phyloP scores from a whole-genome alignment of 805 yeast genomes.

The Ogataea kodamae region DNA sequence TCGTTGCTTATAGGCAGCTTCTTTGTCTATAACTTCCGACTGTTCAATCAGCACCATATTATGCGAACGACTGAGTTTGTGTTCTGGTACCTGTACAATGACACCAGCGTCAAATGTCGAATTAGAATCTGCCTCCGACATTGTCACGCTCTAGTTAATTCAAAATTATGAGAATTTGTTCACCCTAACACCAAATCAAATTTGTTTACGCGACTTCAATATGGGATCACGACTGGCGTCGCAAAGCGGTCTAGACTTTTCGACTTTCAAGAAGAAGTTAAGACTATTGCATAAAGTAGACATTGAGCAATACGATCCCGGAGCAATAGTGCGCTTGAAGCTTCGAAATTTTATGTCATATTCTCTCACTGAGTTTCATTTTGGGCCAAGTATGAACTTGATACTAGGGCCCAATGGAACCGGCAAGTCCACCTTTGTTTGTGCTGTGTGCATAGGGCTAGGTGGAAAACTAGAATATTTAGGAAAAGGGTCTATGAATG shows the following conservation, averaged over 20 bases:
- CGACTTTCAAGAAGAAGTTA: constrained; percentile 19
- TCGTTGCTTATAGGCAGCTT: constrained; percentile 29
- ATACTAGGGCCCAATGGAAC: constrained; percentile 96
- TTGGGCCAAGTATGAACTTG: constrained; percentile 84
- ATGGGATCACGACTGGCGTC: constrained; percentile 14
- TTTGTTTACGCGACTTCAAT: constrained; percentile 4
- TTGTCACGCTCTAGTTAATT: too few relatives aligned
- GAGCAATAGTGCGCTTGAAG: constrained; percentile 47
- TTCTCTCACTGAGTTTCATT: constrained; percentile 60
- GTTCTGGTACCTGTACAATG: constrained; percentile 5
- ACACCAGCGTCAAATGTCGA: constrained; percentile 6
- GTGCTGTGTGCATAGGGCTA: constrained; percentile 86
- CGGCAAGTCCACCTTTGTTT: constrained; percentile 89
- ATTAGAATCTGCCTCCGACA: constrained; percentile 9
- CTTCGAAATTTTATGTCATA: constrained; percentile 68
- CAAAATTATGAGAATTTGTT: too few relatives aligned
- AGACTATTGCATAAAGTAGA: constrained; percentile 17
- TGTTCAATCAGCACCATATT: constrained; percentile 28
- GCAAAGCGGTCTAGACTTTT: constrained; percentile 9
- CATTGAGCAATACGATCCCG: constrained; percentile 37
- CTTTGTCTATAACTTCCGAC: constrained; percentile 30
- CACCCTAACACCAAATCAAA: too few relatives aligned
- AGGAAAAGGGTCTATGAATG: constrained; percentile 60
- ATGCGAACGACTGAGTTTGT: constrained; percentile 24
- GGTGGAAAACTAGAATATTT: constrained; percentile 74